A percentile compares a stretch with the other conserved stretches of the same genome.
phyloP scores from a whole-genome alignment of 306 rosid genomes.

The Elaeagnus macrophylla region DNA sequence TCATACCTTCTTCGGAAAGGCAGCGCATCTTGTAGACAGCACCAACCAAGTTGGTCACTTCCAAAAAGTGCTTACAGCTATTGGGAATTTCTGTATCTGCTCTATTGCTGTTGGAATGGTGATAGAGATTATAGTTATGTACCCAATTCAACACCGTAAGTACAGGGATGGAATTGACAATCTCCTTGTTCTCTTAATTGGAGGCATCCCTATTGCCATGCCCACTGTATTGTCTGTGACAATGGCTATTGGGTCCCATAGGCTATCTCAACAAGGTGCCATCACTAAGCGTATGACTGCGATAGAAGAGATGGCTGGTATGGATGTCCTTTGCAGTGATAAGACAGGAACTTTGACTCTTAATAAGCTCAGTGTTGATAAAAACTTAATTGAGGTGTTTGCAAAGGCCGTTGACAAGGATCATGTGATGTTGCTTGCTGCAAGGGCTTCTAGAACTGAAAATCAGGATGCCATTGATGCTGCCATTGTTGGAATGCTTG shows the following conservation, averaged over 20 bases:
- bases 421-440: conserved; percentile 75
- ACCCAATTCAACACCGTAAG: conserved; percentile 79
- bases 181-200: conserved; percentile 92
- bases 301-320: conserved; percentile 98
- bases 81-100: conserved; percentile 94
- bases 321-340: conserved; percentile 99
- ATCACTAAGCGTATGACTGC: conserved; percentile 99
- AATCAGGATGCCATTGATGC: conserved; percentile 98
- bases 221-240: conserved; percentile 99
- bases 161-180: conserved; percentile 88
- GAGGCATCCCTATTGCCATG: conserved; percentile 99
- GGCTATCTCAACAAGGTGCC: conserved; percentile 95
- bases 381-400: conserved; percentile 77
- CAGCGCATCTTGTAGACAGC: conserved; percentile 96
- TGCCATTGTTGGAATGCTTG: conserved; percentile 97
- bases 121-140: conserved; percentile 87
- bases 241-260: conserved; percentile 98
- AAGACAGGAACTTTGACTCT: conserved; percentile 97
- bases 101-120: conserved; percentile 91
- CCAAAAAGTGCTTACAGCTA: conserved; percentile 85
- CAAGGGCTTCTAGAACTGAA: conserved; percentile 86
- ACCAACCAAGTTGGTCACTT: conserved; percentile 98
- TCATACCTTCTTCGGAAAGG: conserved; percentile 96
- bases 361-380: conserved; percentile 86
- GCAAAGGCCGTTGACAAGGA: conserved; percentile 74